A percentile compares a stretch with the other conserved stretches of the same genome.
Evolutionary conservation across 257 asterid species (phyloP).

Genomic region (Lantana camara): DNA sequence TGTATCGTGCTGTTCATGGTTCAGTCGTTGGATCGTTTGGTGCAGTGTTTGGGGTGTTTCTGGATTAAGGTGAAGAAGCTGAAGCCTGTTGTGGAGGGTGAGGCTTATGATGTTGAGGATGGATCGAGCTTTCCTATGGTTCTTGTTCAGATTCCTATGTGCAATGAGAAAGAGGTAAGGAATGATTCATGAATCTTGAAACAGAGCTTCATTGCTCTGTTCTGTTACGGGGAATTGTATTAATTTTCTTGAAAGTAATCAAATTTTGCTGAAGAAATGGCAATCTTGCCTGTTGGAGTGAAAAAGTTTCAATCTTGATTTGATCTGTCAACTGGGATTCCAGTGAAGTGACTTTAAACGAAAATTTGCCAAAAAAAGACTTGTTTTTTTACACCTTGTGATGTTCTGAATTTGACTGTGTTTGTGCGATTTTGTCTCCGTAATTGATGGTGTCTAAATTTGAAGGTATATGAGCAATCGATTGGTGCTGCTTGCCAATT

Average conservation of each 20-base stretch:
- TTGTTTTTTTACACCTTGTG: not conserved
- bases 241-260: no score
- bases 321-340: constrained; percentile 3
- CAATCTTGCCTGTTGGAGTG: no score
- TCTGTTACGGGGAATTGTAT: no score
- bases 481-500: constrained; percentile 85
- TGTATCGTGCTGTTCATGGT: constrained; percentile 79
- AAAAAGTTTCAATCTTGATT: no score
- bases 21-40: constrained; percentile 73
- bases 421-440: not conserved
- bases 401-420: not conserved
- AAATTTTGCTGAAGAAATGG: no score
- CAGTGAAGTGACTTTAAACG: not conserved
- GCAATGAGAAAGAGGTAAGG: constrained; percentile 91
- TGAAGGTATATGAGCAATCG: constrained; percentile 79
- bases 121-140: constrained; percentile 75
- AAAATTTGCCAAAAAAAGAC: not conserved
- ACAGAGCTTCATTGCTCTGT: not conserved
- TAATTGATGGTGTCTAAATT: not conserved
- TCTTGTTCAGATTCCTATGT: constrained; percentile 94
- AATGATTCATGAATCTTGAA: not conserved
- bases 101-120: constrained; percentile 57
- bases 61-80: constrained; percentile 69
- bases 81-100: constrained; percentile 54
- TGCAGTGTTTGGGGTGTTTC: constrained; percentile 74